Conservation (phyloP, 306 rosid species). For the Trichosanthes truncata region DNA sequence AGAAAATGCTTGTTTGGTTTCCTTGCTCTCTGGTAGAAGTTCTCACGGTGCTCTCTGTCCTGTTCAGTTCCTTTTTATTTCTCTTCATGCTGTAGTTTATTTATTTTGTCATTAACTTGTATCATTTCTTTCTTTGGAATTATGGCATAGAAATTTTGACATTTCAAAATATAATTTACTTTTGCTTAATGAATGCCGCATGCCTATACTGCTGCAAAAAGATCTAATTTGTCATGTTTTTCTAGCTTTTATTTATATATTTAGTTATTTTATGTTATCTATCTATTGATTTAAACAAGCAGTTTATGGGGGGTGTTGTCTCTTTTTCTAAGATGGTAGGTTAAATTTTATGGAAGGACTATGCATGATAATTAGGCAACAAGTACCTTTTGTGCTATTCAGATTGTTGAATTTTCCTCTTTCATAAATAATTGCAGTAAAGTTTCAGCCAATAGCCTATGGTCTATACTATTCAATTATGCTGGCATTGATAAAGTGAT, state of each 20-base stretch:
- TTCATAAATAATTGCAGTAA: background rate
- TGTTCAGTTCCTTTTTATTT: background rate
- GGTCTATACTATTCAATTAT: background rate
- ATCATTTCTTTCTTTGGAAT: background rate
- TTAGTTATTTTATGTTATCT: background rate
- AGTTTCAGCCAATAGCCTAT: background rate
- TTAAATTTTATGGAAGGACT: background rate
- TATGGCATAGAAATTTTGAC: background rate
- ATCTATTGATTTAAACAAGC: background rate
- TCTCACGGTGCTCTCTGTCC: background rate
- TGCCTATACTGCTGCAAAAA: background rate
- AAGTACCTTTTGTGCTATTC: background rate
- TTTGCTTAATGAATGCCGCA: background rate
- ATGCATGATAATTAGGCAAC: background rate
- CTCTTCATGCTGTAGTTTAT: background rate
- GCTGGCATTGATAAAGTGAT: background rate
- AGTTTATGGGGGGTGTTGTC: background rate
- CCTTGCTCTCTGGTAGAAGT: conserved; percentile 1
- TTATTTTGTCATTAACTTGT: background rate
- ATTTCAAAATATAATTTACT: background rate
- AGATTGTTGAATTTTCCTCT: background rate
- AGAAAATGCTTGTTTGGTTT: background rate
- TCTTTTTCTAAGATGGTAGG: background rate
- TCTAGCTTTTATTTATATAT: background rate
- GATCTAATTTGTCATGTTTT: background rate